Evolutionary conservation across 2,329 filamentous ascomycete species (phyloP).

Genomic region (Neospermospora avenae): DNA sequence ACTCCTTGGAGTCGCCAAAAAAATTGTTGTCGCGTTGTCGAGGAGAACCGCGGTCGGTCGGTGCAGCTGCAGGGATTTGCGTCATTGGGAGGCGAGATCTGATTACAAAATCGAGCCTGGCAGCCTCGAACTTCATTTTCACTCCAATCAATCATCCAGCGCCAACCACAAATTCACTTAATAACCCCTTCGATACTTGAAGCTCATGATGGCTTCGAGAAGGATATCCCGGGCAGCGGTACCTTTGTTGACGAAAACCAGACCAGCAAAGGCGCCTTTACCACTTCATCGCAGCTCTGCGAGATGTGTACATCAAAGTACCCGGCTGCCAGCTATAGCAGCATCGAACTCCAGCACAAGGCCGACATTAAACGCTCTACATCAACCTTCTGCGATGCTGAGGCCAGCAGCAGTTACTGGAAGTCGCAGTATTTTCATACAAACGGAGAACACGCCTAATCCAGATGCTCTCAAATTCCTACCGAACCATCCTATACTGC

Average conservation of each 20-base stretch:
- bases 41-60: neutral
- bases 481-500: conserved; percentile 83
- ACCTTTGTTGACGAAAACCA: conserved; percentile 24
- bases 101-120: conserved; percentile 15
- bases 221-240: conserved; percentile 23
- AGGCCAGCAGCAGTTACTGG: conserved; percentile 39
- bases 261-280: conserved; percentile 32
- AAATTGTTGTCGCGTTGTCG: neutral
- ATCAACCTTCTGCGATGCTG: conserved; percentile 40
- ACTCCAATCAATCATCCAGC: neutral
- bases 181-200: neutral
- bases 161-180: neutral
- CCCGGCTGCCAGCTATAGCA: conserved; percentile 44
- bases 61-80: conserved; percentile 2
- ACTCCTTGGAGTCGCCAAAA: neutral
- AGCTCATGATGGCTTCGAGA: conserved; percentile 24
- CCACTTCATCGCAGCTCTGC: conserved; percentile 32
- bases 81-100: conserved; percentile 8
- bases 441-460: conserved; percentile 93
- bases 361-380: conserved; percentile 42
- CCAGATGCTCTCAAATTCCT: conserved; percentile 95
- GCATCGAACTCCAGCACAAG: conserved; percentile 44
- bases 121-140: neutral
- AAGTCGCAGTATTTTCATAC: conserved; percentile 87
- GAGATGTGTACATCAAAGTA: conserved; percentile 42